Percentiles rank a stretch among this genome's conserved stretches.
Conservation (phyloP, 2,329 filamentous ascomycete species). For the Cladosporium sp. region DNA sequence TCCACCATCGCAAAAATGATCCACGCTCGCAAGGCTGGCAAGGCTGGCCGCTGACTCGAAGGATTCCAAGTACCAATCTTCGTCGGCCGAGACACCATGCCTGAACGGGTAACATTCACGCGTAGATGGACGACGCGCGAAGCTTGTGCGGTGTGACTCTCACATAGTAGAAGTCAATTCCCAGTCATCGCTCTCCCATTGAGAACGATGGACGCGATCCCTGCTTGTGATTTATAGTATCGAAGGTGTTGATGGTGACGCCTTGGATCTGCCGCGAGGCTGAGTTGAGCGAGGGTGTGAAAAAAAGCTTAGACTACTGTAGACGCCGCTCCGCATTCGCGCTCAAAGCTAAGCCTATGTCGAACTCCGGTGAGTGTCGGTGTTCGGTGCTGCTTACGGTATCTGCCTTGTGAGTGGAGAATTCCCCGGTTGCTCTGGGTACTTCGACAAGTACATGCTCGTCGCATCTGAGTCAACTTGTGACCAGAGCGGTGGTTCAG, state of each 20-base stretch:
- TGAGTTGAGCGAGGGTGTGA: background rate
- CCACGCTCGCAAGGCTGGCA: background rate
- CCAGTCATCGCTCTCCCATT: background rate
- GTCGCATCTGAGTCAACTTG: background rate
- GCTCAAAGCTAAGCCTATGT: background rate
- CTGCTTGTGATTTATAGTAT: background rate
- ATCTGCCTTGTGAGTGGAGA: background rate
- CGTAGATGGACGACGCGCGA: background rate
- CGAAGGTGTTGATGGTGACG: background rate
- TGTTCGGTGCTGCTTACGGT: conserved; percentile 5
- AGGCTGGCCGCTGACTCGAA: background rate
- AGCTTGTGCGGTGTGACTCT: background rate
- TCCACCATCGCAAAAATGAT: background rate
- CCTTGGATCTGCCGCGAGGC: background rate
- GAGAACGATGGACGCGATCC: background rate
- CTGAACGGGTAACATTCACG: background rate
- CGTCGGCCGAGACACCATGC: background rate
- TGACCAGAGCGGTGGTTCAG: background rate
- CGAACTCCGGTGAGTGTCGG: conserved; percentile 1
- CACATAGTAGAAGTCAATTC: background rate
- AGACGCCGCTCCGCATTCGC: conserved; percentile 3
- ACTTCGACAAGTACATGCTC: background rate
- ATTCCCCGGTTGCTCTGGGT: background rate
- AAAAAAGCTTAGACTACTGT: conserved; percentile 4
- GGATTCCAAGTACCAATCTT: background rate